phyloP scores from a whole-genome alignment of 495 filamentous ascomycete species.

The Stereocaulon alpinum region DNA sequence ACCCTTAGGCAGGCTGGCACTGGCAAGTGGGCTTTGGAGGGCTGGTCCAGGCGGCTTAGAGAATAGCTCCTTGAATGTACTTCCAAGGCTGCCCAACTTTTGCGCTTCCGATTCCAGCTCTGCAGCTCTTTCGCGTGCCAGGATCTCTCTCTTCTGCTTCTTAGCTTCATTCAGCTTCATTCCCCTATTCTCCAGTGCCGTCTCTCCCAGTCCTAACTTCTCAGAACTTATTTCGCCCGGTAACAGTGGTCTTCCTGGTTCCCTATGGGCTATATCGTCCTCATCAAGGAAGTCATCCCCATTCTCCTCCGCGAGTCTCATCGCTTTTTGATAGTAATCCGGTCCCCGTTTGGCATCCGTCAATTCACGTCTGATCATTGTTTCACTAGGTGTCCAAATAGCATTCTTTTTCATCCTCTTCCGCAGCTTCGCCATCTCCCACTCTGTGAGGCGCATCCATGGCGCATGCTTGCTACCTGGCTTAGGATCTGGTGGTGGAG shows the following conservation, averaged over 20 bases:
- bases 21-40: conserved; percentile 5
- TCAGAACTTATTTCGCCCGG: conserved; percentile 42
- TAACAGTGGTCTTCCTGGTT: conserved; percentile 36
- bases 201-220: conserved; percentile 30
- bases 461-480: conserved; percentile 68
- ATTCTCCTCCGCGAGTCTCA: conserved; percentile 54
- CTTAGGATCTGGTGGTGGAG: conserved; percentile 66
- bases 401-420: conserved; percentile 99
- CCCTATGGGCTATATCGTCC: conserved; percentile 37
- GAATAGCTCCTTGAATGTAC: conserved; percentile 40
- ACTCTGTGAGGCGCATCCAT: conserved; percentile 83
- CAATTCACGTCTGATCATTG: conserved; percentile 90
- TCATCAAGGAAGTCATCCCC: conserved; percentile 54
- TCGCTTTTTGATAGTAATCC: conserved; percentile 61
- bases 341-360: conserved; percentile 64
- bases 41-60: conserved; percentile 12
- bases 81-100: conserved; percentile 43
- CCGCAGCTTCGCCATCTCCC: conserved; percentile 79
- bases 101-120: conserved; percentile 49
- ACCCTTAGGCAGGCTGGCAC: conserved; percentile 7
- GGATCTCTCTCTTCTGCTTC: conserved; percentile 70
- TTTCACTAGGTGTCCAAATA: conserved; percentile 86
- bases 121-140: conserved; percentile 53
- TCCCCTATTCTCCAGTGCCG: conserved; percentile 62
- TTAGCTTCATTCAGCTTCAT: conserved; percentile 92